phyloP scores from a whole-genome alignment of 208 protist species.

The Leishmania martiniquensis region DNA sequence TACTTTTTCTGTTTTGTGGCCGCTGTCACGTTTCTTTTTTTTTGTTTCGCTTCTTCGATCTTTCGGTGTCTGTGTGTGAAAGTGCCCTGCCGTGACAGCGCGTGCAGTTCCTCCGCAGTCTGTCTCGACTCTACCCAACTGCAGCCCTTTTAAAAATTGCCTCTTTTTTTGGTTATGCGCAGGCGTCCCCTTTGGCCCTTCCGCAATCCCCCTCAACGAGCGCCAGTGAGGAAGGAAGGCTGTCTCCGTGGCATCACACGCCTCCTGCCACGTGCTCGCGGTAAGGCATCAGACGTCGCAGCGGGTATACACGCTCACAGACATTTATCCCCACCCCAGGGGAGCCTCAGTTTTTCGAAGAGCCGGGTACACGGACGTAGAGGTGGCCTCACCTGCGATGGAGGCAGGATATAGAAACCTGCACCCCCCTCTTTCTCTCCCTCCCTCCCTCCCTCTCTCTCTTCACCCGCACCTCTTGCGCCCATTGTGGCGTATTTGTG shows the following conservation, averaged over 20 bases:
- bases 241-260: background rate
- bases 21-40: background rate
- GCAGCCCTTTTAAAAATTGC: background rate
- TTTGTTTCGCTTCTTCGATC: background rate
- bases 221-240: background rate
- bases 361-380: background rate
- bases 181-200: background rate
- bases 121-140: background rate
- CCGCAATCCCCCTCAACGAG: background rate
- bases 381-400: background rate
- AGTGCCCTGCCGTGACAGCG: background rate
- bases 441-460: too few species aligned
- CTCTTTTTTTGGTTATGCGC: background rate
- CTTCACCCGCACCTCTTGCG: background rate
- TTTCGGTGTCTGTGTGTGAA: background rate
- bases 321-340: background rate
- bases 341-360: background rate
- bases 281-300: background rate
- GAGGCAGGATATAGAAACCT: conserved; percentile 2
- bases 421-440: background rate
- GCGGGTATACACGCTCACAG: background rate
- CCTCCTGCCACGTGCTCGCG: background rate
- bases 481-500: background rate
- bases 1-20: background rate
- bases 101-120: background rate